Base-by-base conservation (phyloP, 164 flowering plant species). In the Aristolochia californica region DNA sequence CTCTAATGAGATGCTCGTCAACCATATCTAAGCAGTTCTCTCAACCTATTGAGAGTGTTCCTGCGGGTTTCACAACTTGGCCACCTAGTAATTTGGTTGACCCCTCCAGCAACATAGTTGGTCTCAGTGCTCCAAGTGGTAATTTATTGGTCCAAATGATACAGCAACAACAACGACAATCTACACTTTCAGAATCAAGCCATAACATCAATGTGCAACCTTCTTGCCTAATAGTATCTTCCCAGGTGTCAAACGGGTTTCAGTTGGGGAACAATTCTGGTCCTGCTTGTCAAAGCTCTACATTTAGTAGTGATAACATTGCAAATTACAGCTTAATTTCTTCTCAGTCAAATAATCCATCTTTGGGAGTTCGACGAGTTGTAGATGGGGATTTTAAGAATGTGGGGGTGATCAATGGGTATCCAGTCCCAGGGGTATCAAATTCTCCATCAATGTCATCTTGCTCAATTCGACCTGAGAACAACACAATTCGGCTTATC, bases 131-230 rank as follows among this genome's bases (percentile, higher is more conserved):
- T 54, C 79, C 77, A 27, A 77, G 70, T 53, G 49, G 64, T 69
- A 78, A 69, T 52, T 62, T 66, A 64, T 38, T 80, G 58, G 67
- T 74, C 68, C 80, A 77, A 57, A 68, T 78, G 17, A 34, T 83
- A 55, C 81, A 70, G 48, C 77, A 68, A 43, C 68, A 66, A 55
- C 82, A 69, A 51, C 83, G 68, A 54, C 21, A 74, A 45, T 21
- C 59, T 30, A n/a, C n/a, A n/a, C 48, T 62, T 3, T 48, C 70
- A 21, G 90, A 84, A 45, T 58, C 83, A 20, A 68, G 68, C 68
- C 77, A 73, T 45, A 62, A 75, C 43, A 80, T 81, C 59, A 84
- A 64, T 59, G 87, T 87, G 66, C 88, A 84, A 62, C 91, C 91
- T 13, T 84, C 95, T 61, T 83, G 91, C 64, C 74, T 78, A 22